Percentiles rank a stretch among this genome's conserved stretches.
Evolutionary conservation across 1,284 basidiomycete genomes (phyloP).

Genomic region (Cryptococcus jaspeensis): DNA sequence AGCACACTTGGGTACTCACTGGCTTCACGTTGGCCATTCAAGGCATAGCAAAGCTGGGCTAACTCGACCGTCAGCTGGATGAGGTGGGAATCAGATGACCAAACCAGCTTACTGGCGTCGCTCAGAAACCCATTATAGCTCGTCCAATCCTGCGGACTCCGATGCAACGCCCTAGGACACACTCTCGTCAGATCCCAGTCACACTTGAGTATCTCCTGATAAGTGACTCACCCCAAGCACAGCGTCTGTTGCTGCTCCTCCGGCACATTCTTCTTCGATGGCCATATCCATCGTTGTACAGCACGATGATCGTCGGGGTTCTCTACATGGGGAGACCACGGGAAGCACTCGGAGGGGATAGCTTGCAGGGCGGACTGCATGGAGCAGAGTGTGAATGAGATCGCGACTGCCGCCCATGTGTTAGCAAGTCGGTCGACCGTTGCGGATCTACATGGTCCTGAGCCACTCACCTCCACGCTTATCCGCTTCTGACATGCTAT

Average conservation of each 20-base stretch:
- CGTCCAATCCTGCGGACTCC: slow-evolving; percentile 51
- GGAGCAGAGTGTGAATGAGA: slow-evolving; percentile 47
- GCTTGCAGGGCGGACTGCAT: slow-evolving; percentile 42
- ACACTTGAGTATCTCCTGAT: not conserved
- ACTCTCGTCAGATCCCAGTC: not conserved
- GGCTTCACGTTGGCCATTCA: slow-evolving; percentile 28
- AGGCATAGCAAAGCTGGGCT: slow-evolving; percentile 44
- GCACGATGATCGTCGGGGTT: not conserved
- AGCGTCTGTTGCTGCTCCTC: slow-evolving; percentile 1
- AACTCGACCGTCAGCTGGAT: not conserved
- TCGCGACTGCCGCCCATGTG: slow-evolving; percentile 35
- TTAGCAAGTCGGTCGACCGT: not conserved
- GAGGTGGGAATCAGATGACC: not conserved
- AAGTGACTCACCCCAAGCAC: slow-evolving; percentile 33
- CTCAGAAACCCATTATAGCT: slow-evolving; percentile 47
- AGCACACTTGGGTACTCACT: slow-evolving; percentile 16
- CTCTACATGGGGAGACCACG: slow-evolving; percentile 23
- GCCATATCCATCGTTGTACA: not conserved
- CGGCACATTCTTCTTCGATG: not conserved
- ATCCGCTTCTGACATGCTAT: slow-evolving; percentile 3
- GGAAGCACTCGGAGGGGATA: slow-evolving; percentile 36
- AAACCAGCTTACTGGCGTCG: slow-evolving; percentile 38
- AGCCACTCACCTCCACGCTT: slow-evolving; percentile 7
- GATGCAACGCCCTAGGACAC: slow-evolving; percentile 41
- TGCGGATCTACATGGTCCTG: not conserved